Conservation (phyloP, 1,139 yeast species). For the Kodamaea suecica region DNA sequence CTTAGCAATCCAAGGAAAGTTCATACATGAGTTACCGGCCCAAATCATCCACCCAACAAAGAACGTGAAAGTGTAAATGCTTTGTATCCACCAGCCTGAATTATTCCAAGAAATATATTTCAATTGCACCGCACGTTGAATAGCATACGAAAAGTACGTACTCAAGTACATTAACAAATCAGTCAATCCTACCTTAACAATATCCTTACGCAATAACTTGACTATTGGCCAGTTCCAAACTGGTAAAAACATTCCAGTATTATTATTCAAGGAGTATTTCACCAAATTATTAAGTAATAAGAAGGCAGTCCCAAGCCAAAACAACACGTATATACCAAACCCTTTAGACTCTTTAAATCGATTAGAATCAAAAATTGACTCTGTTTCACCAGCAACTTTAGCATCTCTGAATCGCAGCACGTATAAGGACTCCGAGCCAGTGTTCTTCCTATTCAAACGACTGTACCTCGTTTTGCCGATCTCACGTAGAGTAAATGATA, state of each 20-base stretch:
- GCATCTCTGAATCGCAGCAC: conserved; percentile 45
- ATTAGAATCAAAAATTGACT: conserved; percentile 51
- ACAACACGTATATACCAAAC: conserved; percentile 63
- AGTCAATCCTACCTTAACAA: conserved; percentile 61
- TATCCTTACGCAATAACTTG: conserved; percentile 48
- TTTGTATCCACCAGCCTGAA: conserved; percentile 60
- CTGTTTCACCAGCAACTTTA: conserved; percentile 34
- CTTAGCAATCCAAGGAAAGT: conserved; percentile 83
- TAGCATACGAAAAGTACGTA: conserved; percentile 51
- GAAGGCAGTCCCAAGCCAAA: conserved; percentile 65
- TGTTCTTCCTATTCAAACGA: conserved; percentile 7
- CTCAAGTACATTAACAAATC: conserved; percentile 69
- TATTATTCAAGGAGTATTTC: conserved; percentile 29
- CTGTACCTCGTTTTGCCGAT: not conserved
- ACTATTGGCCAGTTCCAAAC: conserved; percentile 50
- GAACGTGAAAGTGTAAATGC: conserved; percentile 51
- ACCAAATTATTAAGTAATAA: conserved; percentile 47
- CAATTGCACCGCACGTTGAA: conserved; percentile 51
- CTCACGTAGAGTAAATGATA: not conserved
- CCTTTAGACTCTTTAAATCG: conserved; percentile 43
- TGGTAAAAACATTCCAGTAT: conserved; percentile 18
- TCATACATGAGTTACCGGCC: conserved; percentile 43
- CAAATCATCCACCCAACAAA: conserved; percentile 49
- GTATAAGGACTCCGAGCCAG: conserved; percentile 7
- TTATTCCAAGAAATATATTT: conserved; percentile 52